These are phyloP conservation scores for Alternaria sp. DNA, from an alignment of 2,329 filamentous ascomycete genomes.

Conservation along the genomic window DNA sequence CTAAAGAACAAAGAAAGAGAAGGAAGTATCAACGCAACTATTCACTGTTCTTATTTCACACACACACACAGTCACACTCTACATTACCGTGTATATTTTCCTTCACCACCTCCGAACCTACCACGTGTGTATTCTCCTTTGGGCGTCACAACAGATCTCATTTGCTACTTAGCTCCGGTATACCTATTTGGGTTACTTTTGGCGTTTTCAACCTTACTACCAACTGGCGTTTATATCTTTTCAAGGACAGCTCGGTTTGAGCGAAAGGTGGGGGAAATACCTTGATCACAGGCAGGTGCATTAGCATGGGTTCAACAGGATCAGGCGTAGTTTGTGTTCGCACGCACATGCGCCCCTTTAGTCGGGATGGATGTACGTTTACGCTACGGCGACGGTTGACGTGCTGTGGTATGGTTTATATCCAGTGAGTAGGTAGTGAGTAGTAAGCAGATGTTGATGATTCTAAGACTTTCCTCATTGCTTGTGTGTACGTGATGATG, in stretches of 20 bases:
- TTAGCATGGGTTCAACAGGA: constrained; percentile 14
- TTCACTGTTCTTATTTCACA: constrained; percentile 2
- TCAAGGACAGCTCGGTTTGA: constrained; percentile 5
- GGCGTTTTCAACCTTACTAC: constrained; percentile 15
- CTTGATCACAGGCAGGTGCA: constrained; percentile 12
- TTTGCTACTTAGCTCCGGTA: constrained; percentile 14
- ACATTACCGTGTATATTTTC: constrained; percentile 29
- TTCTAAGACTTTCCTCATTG: neutral
- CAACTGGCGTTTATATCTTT: constrained; percentile 12
- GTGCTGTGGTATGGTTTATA: neutral
- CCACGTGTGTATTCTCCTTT: constrained; percentile 16
- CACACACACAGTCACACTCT: constrained; percentile 12
- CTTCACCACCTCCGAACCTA: constrained; percentile 14
- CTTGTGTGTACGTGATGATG: neutral
- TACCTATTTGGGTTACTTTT: constrained; percentile 17
- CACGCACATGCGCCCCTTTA: constrained; percentile 2
- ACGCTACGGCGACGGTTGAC: constrained; percentile 5
- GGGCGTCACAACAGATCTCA: constrained; percentile 12
- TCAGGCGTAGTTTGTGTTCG: constrained; percentile 2
- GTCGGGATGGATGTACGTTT: constrained; percentile 7
- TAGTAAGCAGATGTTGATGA: constrained; percentile 9
- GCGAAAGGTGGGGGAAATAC: constrained; percentile 13
- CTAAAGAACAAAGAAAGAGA: constrained; percentile 24
- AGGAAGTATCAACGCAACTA: constrained; percentile 13
- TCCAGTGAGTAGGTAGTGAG: constrained; percentile 11